phyloP scores from a whole-genome alignment of 2,329 filamentous ascomycete genomes.

The Alternaria sp. region DNA sequence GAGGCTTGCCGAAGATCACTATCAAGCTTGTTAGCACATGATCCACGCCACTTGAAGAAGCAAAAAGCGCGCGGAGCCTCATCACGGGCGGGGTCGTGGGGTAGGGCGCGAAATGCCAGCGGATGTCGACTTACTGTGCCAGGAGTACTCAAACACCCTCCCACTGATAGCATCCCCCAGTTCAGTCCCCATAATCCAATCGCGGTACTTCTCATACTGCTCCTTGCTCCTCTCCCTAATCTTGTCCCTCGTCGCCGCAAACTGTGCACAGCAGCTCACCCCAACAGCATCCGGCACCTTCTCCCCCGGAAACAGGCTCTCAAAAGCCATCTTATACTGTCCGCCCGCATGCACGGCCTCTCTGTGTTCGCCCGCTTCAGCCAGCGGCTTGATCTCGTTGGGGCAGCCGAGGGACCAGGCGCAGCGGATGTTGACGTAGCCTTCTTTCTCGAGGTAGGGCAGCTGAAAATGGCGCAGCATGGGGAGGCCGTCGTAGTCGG shows the following conservation, averaged over 20 bases:
- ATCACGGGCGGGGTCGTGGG: not conserved
- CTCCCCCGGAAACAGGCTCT: slow-evolving; percentile 54
- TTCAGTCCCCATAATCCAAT: slow-evolving; percentile 57
- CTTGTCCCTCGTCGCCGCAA: slow-evolving; percentile 58
- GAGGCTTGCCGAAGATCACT: slow-evolving; percentile 48
- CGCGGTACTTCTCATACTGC: slow-evolving; percentile 57
- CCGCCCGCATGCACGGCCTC: slow-evolving; percentile 56
- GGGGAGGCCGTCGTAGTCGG: slow-evolving; percentile 58
- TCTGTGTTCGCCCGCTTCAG: slow-evolving; percentile 49
- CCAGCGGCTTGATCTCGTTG: slow-evolving; percentile 56
- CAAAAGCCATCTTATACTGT: slow-evolving; percentile 57
- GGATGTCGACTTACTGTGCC: slow-evolving; percentile 58
- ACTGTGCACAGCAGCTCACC: slow-evolving; percentile 62
- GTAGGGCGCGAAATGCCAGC: not conserved
- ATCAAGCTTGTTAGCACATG: slow-evolving; percentile 21
- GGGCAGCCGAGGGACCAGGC: slow-evolving; percentile 61
- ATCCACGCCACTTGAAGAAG: not conserved
- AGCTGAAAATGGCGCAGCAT: slow-evolving; percentile 58
- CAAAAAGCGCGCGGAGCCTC: slow-evolving; percentile 1
- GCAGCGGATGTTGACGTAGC: slow-evolving; percentile 63
- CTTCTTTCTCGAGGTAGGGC: slow-evolving; percentile 55
- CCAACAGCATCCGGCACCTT: slow-evolving; percentile 54
- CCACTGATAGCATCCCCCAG: slow-evolving; percentile 59
- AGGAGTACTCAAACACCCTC: slow-evolving; percentile 64
- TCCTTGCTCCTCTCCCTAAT: slow-evolving; percentile 53